Evolutionary conservation across 352 stramenopile genomes (phyloP), one percentile per base, ranked within the genome.

Genomic region (Globisporangium sylvaticum): DNA sequence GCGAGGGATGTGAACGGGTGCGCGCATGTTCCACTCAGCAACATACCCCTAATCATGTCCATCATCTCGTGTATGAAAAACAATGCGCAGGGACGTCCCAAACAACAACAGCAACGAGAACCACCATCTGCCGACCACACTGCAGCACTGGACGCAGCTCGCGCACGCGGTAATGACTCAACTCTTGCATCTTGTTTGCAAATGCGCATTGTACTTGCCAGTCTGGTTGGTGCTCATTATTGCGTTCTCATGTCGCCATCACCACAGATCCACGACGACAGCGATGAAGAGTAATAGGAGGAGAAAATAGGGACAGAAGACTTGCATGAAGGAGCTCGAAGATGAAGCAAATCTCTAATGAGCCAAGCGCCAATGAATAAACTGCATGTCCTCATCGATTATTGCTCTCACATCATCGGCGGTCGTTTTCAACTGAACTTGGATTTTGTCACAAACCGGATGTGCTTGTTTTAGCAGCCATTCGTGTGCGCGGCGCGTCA

Each of bases 141-240:
- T 91, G 54, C 64, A 76, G 57, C 79, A 90, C 39, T 91, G 83
- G 83, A 70, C 59, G 20, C 75, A 79, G 56, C 59, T 91, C 22
- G 74, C 83, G 15, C 70, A 78, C n/a, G 83, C 81, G 71, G 83
- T 91, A 79, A 48, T 50, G 42, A 22, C 18, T 18, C 34, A n/a
- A 2, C 6, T 48, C 14, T 48, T 15, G 6, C 4, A 7, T 14
- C 37, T 2, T 4, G 14, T 56, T 57, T 57, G 6, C 31, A 37
- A 8, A 9, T n/a, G 8, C 66, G 81, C 34, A 42, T 42, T 84
- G 42, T 4, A 4, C 44, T 29, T 20, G 22, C 48, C 8, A 32
- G 8, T n/a, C 29, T 15, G 18, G 6, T 39, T 15, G 18, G 6
- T 39, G 10, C 57, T 31, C 15, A 32, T 20, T 22, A 18, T 18